These are phyloP conservation scores for Ceratobasidium papillatum DNA, from an alignment of 1,284 basidiomycete species.

Conservation along the genomic window DNA sequence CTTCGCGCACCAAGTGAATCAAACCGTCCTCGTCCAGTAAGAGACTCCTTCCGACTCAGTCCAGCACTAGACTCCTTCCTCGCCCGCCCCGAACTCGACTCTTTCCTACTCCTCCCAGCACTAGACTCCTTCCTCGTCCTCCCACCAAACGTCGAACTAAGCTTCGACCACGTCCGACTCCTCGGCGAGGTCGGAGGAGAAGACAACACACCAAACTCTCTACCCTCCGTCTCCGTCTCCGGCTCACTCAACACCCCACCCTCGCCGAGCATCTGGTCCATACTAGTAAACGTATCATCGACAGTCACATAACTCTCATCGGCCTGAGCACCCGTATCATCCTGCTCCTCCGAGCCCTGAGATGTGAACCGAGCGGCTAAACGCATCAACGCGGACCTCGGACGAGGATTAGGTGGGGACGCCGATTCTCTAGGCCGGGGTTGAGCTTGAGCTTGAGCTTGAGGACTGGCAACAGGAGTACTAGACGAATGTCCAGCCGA, in stretches of 20 bases:
- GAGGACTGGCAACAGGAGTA: not conserved
- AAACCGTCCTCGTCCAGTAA: not conserved
- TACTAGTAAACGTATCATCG: constrained; percentile 4
- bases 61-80: not conserved
- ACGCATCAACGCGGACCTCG: constrained; percentile 6
- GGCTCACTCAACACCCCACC: not conserved
- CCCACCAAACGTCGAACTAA: constrained; percentile 10
- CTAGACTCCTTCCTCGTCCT: not conserved
- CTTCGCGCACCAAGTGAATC: not conserved
- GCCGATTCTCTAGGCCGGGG: not conserved
- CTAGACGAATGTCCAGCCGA: not conserved
- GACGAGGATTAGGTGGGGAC: not conserved
- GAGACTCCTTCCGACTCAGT: not conserved
- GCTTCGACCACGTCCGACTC: constrained; percentile 13
- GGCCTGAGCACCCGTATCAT: not conserved
- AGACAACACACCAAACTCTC: constrained; percentile 4
- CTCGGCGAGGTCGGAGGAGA: constrained; percentile 15
- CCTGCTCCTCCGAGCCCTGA: not conserved
- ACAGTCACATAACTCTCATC: constrained; percentile 9
- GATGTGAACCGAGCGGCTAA: not conserved
- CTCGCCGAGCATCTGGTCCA: not conserved
- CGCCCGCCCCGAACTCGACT: constrained; percentile 2
- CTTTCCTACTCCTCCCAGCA: not conserved
- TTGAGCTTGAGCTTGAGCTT: not conserved
- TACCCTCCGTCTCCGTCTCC: not conserved